Evolutionary conservation across 805 yeast genomes (phyloP), one percentile per base, ranked within the genome.

Genomic region (Yarrowia sp.): DNA sequence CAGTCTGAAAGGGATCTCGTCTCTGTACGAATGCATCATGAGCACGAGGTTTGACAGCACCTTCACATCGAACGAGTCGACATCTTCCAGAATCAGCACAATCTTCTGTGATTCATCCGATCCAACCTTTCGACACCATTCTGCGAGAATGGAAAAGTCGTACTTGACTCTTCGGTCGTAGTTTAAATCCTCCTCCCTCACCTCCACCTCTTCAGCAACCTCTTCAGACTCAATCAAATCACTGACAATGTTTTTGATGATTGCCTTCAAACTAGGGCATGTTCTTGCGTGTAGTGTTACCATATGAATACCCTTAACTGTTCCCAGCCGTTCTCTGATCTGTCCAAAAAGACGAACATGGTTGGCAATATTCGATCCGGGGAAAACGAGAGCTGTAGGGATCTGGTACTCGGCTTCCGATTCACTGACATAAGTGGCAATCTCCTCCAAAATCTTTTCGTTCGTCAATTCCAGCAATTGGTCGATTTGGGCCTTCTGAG

Each of bases 21-120:
- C 64, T 4, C 70, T 68, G 64, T 77, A 78, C 1, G 74, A 66
- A 55, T 72, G 73, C 68, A 77, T 69, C 69, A 76, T 70, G 11
- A 66, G 64, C 14, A 77, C 67, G 31, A 77, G 66, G 3, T 70
- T 72, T 0, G 75, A 47, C 5, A 78, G 60, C 1, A 77, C 66
- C 1, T 66, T 61, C 2, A 67, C 62, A 4, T 74, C 75, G 67
- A 77, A 78, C 9, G 78, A 72, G 35, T 77, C 80, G 4, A 79
- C 74, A 66, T 78, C 80, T 31, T 78, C 79, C 1, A 78, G 65
- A 13, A 74, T 65, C 1, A 75, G 51, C 9, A 75, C 74, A 28
- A 18, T 31, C 17, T 38, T n/a, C 35, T 15, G 61, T 28, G 47
- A 31, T 8, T 36, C 28, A 13, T 55, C 47, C 1, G 35, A 7